Conservation (phyloP, 164 flowering plant genomes). For the Vitis rotundifolia region DNA sequence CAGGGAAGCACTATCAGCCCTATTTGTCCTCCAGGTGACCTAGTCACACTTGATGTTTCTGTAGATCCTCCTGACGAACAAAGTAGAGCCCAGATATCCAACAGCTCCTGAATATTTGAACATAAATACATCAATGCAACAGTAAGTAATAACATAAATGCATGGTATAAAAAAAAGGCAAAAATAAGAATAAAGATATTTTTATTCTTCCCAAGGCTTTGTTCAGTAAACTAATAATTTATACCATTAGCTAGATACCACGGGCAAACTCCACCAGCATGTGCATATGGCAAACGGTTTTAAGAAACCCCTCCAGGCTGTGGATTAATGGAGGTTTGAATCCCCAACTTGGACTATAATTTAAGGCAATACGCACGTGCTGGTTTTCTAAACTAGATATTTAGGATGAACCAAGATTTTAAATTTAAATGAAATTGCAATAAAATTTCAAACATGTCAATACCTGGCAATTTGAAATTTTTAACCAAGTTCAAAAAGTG, state of each 20-base stretch:
- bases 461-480: no score
- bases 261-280: no score
- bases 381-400: no score
- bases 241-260: no score
- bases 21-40: conserved; percentile 3
- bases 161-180: background rate
- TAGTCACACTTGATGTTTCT: conserved; percentile 93
- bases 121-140: background rate
- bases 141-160: background rate
- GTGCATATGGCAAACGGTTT: background rate
- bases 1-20: conserved; percentile 14
- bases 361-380: no score
- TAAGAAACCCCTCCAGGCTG: background rate
- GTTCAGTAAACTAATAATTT: no score
- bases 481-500: no score
- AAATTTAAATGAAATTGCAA: no score
- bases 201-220: no score
- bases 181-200: no score
- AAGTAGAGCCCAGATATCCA: conserved; percentile 78
- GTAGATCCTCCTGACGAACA: conserved; percentile 91
- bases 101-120: conserved; percentile 69
- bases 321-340: background rate
- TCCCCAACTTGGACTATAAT: background rate
- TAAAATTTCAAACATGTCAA: no score
- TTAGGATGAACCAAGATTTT: no score